phyloP scores from a whole-genome alignment of 140 eudicot species.

The Erigeron philadelphicus region DNA sequence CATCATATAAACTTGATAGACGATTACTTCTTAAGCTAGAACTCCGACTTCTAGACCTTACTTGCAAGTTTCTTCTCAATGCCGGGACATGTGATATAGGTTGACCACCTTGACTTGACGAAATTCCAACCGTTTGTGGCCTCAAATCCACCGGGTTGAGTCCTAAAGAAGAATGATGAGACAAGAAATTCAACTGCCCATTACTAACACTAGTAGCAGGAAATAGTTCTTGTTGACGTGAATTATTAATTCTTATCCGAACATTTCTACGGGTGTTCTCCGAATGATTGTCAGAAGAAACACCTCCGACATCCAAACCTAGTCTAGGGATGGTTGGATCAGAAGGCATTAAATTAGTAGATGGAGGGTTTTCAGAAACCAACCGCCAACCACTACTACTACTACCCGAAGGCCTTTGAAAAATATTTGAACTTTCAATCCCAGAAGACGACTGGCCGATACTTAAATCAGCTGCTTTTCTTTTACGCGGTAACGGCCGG shows the following conservation, averaged over 20 bases:
- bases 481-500: slow-evolving; percentile 54
- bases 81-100: slow-evolving; percentile 38
- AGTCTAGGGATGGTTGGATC: slow-evolving; percentile 48
- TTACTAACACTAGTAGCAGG: slow-evolving; percentile 14
- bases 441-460: slow-evolving; percentile 65
- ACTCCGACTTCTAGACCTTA: slow-evolving; percentile 52
- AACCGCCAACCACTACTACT: slow-evolving; percentile 16
- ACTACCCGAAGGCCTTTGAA: slow-evolving; percentile 13
- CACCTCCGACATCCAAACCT: slow-evolving; percentile 42
- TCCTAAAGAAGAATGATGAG: slow-evolving; percentile 43
- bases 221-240: slow-evolving; percentile 43
- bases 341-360: slow-evolving; percentile 13
- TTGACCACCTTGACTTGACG: slow-evolving; percentile 32
- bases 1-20: slow-evolving; percentile 25
- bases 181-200: slow-evolving; percentile 27
- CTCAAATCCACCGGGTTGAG: slow-evolving; percentile 37
- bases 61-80: slow-evolving; percentile 41
- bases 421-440: slow-evolving; percentile 14
- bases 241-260: slow-evolving; percentile 50
- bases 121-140: slow-evolving; percentile 32
- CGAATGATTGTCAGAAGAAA: slow-evolving; percentile 34
- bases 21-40: slow-evolving; percentile 49
- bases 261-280: slow-evolving; percentile 54
- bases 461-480: slow-evolving; percentile 63
- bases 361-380: slow-evolving; percentile 22